Base-by-base conservation (phyloP, 257 asterid species). In the Prunella vulgaris region DNA sequence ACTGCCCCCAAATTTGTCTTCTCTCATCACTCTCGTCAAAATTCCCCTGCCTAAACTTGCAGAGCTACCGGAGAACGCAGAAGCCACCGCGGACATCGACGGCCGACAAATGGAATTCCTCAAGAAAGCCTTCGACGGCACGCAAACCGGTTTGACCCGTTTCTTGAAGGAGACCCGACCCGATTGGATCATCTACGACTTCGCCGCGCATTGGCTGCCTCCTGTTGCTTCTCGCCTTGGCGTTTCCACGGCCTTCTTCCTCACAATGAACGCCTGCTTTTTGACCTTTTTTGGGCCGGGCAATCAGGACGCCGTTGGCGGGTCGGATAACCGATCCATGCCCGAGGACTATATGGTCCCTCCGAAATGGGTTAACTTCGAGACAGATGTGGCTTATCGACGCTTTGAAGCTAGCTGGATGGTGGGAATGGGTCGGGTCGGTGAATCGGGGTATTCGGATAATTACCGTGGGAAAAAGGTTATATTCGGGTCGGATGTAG, bases 381-480 rank as follows among this genome's bases (percentile, higher is more conserved):
- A 65, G 9, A 75, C 80, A 0, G 24, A 46, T 9, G 71, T 71
- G 49, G 75, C 73, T 18, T 75, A 30, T 27, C 69, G 75, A 5
- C 57, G 48, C 0, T 33, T 21, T 5, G 78, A 79, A 18, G 73
- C 73, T 7, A 48, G 49, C 7, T 64, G 70, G 83, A 8, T 70
- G 51, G 52, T 4, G 8, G 52, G 20, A 44, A 0, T 5, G 20
- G 52, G 20, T 57, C 5, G 52, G 28, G 1, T 9, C 66, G 4
- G 66, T 8, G 58, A 46, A 15, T 82, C 86, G 0, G 86, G 84
- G 0, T 37, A 53, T 38, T 48, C 86, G 0, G 84, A 76, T 63
- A 4, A 13, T 24, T 68, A 22, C 24, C 78, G 82, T 49, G 5
- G 4, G 17, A 15, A 20, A 10, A 8, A 21, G 10, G 32, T 27